phyloP scores from a whole-genome alignment of 129 eudicot species.

The Flaveria bidentis region DNA sequence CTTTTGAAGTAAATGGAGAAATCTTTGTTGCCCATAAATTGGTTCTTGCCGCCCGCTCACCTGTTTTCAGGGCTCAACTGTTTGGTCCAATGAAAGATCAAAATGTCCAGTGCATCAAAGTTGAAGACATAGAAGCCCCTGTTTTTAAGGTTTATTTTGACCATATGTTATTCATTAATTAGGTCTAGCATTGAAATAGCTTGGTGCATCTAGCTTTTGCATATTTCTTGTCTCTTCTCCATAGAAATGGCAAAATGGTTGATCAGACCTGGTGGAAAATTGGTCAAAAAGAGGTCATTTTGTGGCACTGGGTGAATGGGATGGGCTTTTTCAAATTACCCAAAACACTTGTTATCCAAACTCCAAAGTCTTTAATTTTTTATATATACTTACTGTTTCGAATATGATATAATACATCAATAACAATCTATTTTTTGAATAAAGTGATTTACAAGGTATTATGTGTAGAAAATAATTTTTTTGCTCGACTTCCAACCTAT shows the following conservation, averaged over 20 bases:
- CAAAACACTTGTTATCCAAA: constrained; percentile 1
- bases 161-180: no score
- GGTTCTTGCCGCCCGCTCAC: constrained; percentile 93
- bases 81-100: constrained; percentile 94
- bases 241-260: not conserved
- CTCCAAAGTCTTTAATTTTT: not conserved
- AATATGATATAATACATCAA: not conserved
- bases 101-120: constrained; percentile 53
- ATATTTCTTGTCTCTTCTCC: not conserved
- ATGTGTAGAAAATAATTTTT: not conserved
- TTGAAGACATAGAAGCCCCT: constrained; percentile 75
- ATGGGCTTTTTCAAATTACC: not conserved
- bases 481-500: not conserved
- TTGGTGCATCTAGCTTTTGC: constrained; percentile 10
- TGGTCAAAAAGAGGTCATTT: not conserved
- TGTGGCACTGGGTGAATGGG: not conserved
- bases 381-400: not conserved
- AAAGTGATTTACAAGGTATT: not conserved
- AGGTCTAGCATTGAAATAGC: not conserved
- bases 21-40: constrained; percentile 73
- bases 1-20: constrained; percentile 77
- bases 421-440: not conserved
- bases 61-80: constrained; percentile 91
- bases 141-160: constrained; percentile 68
- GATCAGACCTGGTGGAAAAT: not conserved